phyloP scores from a whole-genome alignment of 225 moss, liverwort and hornwort genomes.

The Ulota crispa region DNA sequence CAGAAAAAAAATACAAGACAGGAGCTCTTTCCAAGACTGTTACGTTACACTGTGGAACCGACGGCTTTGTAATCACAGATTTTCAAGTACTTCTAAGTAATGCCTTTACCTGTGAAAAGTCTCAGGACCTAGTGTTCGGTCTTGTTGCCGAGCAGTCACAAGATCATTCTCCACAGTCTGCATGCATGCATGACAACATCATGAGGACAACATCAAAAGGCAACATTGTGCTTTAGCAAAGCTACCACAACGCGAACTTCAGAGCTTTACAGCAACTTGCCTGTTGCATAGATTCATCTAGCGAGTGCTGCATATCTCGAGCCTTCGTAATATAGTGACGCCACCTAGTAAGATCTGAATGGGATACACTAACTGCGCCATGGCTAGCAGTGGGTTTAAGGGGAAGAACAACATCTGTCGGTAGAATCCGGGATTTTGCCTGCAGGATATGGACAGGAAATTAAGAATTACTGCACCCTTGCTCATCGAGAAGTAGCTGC shows the following conservation, averaged over 20 bases:
- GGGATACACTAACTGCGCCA: constrained; percentile 21
- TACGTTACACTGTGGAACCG: neutral
- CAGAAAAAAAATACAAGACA: too few relatives aligned
- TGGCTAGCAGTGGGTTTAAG: constrained; percentile 32
- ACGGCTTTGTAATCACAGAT: neutral
- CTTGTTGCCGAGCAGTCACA: constrained; percentile 66
- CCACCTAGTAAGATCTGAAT: constrained; percentile 62
- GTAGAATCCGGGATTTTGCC: constrained; percentile 75
- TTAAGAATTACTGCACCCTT: neutral
- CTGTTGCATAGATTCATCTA: constrained; percentile 70
- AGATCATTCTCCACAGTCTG: constrained; percentile 78
- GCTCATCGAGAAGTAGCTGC: neutral
- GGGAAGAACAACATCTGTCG: constrained; percentile 80
- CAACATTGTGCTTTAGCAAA: neutral
- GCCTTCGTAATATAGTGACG: constrained; percentile 67
- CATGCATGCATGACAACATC: constrained; percentile 8
- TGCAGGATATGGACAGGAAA: constrained; percentile 27
- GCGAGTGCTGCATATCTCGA: constrained; percentile 62
- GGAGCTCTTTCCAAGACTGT: neutral
- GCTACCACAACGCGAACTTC: neutral
- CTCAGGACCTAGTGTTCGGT: constrained; percentile 65
- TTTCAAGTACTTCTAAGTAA: neutral
- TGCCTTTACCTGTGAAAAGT: constrained; percentile 61
- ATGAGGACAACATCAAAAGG: neutral
- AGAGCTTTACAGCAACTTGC: constrained; percentile 26